Evolutionary conservation across 495 filamentous ascomycete genomes (phyloP).

Genomic region (Aspergillus asperescens): DNA sequence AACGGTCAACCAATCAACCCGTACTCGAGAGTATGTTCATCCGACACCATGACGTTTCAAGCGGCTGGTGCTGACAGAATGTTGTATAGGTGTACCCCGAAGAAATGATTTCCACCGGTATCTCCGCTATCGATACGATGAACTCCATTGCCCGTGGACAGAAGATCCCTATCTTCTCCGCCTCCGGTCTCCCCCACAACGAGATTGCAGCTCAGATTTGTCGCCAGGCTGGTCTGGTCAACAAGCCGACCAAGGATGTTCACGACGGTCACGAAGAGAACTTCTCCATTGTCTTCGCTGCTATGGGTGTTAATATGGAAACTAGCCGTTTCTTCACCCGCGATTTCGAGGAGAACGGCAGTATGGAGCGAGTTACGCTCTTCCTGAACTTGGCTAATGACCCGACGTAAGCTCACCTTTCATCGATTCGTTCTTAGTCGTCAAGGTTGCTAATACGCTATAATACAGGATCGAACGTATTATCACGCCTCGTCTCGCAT

Average conservation of each 20-base stretch:
- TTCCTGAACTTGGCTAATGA: constrained; percentile 99
- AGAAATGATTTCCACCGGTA: constrained; percentile 99
- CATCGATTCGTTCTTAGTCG: not conserved
- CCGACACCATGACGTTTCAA: not conserved
- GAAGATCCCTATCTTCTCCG: constrained; percentile 99
- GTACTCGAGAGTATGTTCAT: constrained; percentile 72
- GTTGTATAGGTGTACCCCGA: constrained; percentile 80
- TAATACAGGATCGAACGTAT: constrained; percentile 88
- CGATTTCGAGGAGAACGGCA: constrained; percentile 99
- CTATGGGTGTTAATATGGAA: constrained; percentile 99
- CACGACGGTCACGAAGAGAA: constrained; percentile 98
- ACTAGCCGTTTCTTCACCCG: constrained; percentile 97
- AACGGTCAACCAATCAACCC: constrained; percentile 99
- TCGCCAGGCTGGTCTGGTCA: constrained; percentile 89
- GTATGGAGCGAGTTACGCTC: constrained; percentile 91
- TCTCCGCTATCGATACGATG: constrained; percentile 99
- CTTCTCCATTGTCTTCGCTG: constrained; percentile 98
- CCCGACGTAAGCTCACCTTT: constrained; percentile 67
- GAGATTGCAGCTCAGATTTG: constrained; percentile 98
- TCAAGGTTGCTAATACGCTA: not conserved
- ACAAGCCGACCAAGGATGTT: constrained; percentile 84
- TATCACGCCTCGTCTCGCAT: constrained; percentile 95
- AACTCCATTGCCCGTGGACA: constrained; percentile 99
- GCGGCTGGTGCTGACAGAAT: constrained; percentile 18
- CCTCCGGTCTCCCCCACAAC: constrained; percentile 96